Evolutionary conservation across 148 eudicot species (phyloP).

Genomic region (Fallopia convolvulus): DNA sequence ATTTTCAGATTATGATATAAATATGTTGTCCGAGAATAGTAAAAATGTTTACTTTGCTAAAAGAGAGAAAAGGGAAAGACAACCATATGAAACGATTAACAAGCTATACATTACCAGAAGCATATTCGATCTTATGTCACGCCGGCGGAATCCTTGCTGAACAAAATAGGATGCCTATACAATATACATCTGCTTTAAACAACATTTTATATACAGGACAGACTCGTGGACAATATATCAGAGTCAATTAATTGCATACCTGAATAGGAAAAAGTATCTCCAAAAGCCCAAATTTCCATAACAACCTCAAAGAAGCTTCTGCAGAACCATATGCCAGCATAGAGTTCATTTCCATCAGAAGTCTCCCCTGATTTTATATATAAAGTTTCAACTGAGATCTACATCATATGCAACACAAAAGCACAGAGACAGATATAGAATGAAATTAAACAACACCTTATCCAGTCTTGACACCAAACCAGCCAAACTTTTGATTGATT

Average conservation of each 20-base stretch:
- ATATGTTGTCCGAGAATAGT: neutral
- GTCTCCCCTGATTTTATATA: constrained; percentile 46
- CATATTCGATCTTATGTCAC: constrained; percentile 73
- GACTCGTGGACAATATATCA: neutral
- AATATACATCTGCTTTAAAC: constrained; percentile 15
- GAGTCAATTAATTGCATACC: constrained; percentile 30
- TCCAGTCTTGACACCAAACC: constrained; percentile 51
- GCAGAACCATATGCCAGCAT: constrained; percentile 97
- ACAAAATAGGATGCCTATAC: constrained; percentile 84
- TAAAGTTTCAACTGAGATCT: constrained; percentile 1
- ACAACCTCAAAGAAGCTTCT: constrained; percentile 73
- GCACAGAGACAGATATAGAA: neutral
- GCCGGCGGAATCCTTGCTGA: constrained; percentile 51
- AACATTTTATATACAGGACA: neutral
- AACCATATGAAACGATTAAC: neutral
- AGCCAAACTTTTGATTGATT: constrained; percentile 38
- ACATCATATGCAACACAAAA: neutral
- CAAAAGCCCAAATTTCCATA: constrained; percentile 72
- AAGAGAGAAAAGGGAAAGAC: neutral
- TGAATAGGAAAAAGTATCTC: constrained; percentile 82
- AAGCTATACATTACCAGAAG: constrained; percentile 54
- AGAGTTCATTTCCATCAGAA: constrained; percentile 87
- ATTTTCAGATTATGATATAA: neutral
- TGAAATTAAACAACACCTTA: constrained; percentile 36
- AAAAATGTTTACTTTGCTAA: neutral